Conservation (phyloP, 495 filamentous ascomycete genomes). For the Neurospora sp. region DNA sequence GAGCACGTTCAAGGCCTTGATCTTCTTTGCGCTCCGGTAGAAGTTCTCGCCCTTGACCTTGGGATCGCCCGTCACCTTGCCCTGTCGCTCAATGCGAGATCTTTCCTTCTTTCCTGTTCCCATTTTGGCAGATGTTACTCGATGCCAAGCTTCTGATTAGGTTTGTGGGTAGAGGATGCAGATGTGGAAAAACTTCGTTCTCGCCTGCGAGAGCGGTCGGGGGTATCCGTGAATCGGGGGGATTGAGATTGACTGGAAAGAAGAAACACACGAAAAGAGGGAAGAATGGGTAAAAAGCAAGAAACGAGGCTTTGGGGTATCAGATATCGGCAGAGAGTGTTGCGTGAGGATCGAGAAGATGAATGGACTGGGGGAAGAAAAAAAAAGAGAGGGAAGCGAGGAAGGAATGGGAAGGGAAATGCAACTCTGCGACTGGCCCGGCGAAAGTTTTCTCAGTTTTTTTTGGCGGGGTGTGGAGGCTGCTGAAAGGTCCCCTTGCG, state of each 20-base stretch:
- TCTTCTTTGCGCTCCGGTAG: slow-evolving; percentile 64
- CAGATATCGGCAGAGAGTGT: neutral
- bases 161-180: neutral
- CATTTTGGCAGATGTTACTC: slow-evolving; percentile 43
- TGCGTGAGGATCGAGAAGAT: neutral
- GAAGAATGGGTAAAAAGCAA: neutral
- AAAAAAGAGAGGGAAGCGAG: slow-evolving; percentile 6
- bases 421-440: neutral
- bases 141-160: slow-evolving; percentile 1
- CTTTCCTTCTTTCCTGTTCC: slow-evolving; percentile 89
- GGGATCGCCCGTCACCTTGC: slow-evolving; percentile 76
- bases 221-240: neutral
- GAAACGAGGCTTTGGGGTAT: neutral
- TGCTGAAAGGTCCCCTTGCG: neutral
- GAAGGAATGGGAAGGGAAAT: neutral
- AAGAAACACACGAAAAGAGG: neutral
- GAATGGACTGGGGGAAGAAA: slow-evolving; percentile 13
- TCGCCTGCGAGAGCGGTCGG: neutral
- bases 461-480: neutral
- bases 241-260: neutral
- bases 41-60: slow-evolving; percentile 73
- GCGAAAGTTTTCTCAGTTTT: slow-evolving; percentile 1
- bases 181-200: neutral
- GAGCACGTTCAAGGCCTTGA: slow-evolving; percentile 75
- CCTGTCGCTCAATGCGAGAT: slow-evolving; percentile 64